phyloP scores from a whole-genome alignment of 768 basidiomycete species.

The Mycena leptocephala region DNA sequence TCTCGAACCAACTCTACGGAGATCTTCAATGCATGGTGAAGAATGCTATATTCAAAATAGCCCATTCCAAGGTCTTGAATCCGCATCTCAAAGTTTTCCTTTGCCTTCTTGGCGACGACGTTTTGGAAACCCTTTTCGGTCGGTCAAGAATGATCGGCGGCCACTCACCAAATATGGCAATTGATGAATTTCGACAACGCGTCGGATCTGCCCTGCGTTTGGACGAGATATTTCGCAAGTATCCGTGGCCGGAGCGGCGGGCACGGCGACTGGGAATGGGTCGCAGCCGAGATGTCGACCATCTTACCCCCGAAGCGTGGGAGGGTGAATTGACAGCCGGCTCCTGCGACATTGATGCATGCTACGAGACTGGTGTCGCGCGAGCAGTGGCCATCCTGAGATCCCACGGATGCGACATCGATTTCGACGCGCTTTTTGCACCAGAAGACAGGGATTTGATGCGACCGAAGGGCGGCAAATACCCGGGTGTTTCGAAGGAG shows the following conservation, averaged over 20 bases:
- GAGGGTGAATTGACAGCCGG: constrained; percentile 8
- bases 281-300: constrained; percentile 27
- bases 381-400: background rate
- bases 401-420: background rate
- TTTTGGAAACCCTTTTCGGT: constrained; percentile 37
- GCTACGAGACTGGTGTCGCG: background rate
- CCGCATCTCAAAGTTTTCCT: constrained; percentile 24
- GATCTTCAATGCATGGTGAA: constrained; percentile 18
- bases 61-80: background rate
- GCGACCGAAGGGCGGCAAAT: constrained; percentile 27
- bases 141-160: constrained; percentile 34
- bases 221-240: constrained; percentile 18
- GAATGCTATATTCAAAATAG: constrained; percentile 4
- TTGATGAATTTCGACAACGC: constrained; percentile 17
- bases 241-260: constrained; percentile 11
- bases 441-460: constrained; percentile 8
- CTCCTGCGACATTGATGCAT: constrained; percentile 7
- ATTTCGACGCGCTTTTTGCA: constrained; percentile 1
- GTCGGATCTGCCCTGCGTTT: constrained; percentile 18
- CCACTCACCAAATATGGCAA: constrained; percentile 17
- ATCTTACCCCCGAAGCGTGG: constrained; percentile 12
- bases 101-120: constrained; percentile 36
- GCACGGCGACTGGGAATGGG: constrained; percentile 20
- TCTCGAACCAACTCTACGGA: constrained; percentile 24
- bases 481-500: no score